Conservation (phyloP, 2,329 filamentous ascomycete genomes). For the Fusarium sp. region DNA sequence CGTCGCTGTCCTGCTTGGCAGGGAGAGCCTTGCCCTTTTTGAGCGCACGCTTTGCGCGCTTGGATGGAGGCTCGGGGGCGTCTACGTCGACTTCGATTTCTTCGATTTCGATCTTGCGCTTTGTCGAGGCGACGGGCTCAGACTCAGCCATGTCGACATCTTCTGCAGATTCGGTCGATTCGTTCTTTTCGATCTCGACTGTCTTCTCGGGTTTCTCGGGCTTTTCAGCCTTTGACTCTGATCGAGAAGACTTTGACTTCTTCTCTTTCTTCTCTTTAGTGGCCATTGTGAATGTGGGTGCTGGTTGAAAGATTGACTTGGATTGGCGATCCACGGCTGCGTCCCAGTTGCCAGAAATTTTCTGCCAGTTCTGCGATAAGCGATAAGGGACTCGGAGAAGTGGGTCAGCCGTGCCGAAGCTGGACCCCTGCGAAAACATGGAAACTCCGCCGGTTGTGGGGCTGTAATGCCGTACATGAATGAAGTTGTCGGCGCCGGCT, state of each 20-base stretch:
- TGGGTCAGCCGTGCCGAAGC: constrained; percentile 30
- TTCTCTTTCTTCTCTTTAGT: constrained; percentile 49
- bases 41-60: constrained; percentile 88
- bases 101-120: constrained; percentile 78
- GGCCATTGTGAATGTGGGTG: constrained; percentile 42
- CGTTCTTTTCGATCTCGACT: constrained; percentile 28
- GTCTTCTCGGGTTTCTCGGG: constrained; percentile 5
- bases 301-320: constrained; percentile 15
- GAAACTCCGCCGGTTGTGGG: constrained; percentile 27
- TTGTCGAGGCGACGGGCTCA: constrained; percentile 52
- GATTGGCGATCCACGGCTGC: constrained; percentile 3
- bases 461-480: constrained; percentile 14
- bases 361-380: constrained; percentile 42
- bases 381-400: constrained; percentile 42
- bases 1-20: constrained; percentile 55
- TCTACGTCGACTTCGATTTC: constrained; percentile 91
- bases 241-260: constrained; percentile 38
- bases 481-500: constrained; percentile 2
- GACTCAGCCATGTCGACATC: constrained; percentile 31
- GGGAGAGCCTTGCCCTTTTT: constrained; percentile 82
- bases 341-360: constrained; percentile 30
- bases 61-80: constrained; percentile 94
- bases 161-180: constrained; percentile 28
- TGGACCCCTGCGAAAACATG: constrained; percentile 28
- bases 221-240: constrained; percentile 31